Evolutionary conservation across 2,329 filamentous ascomycete species (phyloP).

Genomic region (Aspergillus pseudoglaucus): DNA sequence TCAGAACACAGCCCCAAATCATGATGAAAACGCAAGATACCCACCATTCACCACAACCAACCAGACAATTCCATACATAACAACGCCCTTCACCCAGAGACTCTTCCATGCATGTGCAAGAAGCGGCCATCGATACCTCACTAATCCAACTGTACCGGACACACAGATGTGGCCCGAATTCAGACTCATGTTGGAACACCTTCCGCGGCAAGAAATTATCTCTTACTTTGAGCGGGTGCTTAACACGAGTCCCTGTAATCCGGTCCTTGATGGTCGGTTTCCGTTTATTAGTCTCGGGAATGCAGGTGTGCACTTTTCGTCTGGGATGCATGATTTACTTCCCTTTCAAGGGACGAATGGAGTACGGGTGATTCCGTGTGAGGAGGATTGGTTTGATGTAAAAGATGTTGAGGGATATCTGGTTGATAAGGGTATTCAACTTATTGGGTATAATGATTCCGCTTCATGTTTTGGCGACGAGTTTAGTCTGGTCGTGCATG

Average conservation of each 20-base stretch:
- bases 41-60: not conserved
- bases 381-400: slow-evolving; percentile 16
- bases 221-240: slow-evolving; percentile 13
- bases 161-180: slow-evolving; percentile 9
- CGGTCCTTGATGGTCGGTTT: slow-evolving; percentile 7
- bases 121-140: slow-evolving; percentile 8
- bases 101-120: slow-evolving; percentile 8
- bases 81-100: slow-evolving; percentile 8
- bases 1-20: not conserved
- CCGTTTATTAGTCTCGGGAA: slow-evolving; percentile 11
- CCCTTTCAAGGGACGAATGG: slow-evolving; percentile 8
- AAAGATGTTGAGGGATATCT: slow-evolving; percentile 15
- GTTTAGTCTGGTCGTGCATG: not conserved
- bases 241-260: slow-evolving; percentile 8
- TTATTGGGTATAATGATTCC: not conserved
- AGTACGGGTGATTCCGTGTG: slow-evolving; percentile 3
- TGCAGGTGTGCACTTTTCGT: slow-evolving; percentile 7
- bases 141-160: slow-evolving; percentile 2
- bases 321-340: not conserved
- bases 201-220: slow-evolving; percentile 7
- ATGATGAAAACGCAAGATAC: not conserved
- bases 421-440: slow-evolving; percentile 4
- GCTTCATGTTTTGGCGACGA: not conserved
- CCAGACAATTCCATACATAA: slow-evolving; percentile 7
- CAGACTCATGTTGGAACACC: slow-evolving; percentile 5